Percentiles rank a stretch among this genome's conserved stretches.
These are phyloP conservation scores for Botryococcus braunii DNA, from an alignment of 163 green algal species.

Conservation along the genomic window DNA sequence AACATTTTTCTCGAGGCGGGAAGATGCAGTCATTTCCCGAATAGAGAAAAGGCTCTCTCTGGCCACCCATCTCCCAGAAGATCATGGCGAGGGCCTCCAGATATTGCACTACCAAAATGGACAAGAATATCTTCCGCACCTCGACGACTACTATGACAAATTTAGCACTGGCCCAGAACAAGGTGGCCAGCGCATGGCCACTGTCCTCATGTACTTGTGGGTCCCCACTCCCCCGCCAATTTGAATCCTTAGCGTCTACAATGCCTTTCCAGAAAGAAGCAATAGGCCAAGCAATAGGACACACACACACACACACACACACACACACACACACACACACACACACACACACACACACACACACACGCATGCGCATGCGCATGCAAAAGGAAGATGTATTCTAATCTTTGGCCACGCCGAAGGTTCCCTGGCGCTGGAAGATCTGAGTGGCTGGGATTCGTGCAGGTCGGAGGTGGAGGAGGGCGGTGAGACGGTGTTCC, in stretches of 20 bases:
- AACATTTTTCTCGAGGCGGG: constrained; percentile 31
- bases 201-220: constrained; percentile 76
- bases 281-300: too few species aligned
- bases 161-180: constrained; percentile 18
- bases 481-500: constrained; percentile 42
- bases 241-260: too few species aligned
- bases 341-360: too few species aligned
- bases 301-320: too few species aligned
- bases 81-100: constrained; percentile 48
- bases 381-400: too few species aligned
- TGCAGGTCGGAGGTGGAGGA: constrained; percentile 40
- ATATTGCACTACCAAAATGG: constrained; percentile 21
- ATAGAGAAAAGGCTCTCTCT: constrained; percentile 60
- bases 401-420: too few species aligned
- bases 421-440: too few species aligned
- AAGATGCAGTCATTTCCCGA: constrained; percentile 45
- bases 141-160: constrained; percentile 29
- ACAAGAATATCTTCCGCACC: constrained; percentile 25
- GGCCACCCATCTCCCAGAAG: constrained; percentile 26
- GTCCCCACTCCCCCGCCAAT: too few species aligned
- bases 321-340: too few species aligned
- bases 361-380: too few species aligned
- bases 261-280: too few species aligned
- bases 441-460: too few species aligned
- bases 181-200: constrained; percentile 82